Conservation (phyloP, 169 alveolate species). For the Eimeria nieschulzi region DNA sequence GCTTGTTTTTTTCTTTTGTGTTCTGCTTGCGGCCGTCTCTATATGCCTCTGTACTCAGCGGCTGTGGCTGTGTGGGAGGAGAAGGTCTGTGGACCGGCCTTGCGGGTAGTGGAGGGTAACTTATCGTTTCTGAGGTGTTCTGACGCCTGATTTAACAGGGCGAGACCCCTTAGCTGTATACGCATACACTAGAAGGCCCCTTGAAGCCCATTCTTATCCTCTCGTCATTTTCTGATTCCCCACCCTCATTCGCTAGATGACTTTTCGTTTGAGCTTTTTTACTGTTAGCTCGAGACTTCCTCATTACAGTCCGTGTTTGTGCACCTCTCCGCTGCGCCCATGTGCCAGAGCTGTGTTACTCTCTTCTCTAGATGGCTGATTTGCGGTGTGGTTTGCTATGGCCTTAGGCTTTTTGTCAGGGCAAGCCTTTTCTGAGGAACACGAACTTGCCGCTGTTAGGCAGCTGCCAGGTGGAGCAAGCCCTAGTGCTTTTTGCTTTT, state of each 20-base stretch:
- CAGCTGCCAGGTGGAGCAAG: conserved; percentile 25
- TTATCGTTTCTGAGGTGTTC: too few relatives aligned
- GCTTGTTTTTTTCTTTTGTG: too few relatives aligned
- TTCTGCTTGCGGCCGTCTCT: conserved; percentile 2
- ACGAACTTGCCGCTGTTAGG: conserved; percentile 17
- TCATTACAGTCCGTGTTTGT: background rate
- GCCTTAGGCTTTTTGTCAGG: conserved; percentile 17
- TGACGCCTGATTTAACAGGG: background rate
- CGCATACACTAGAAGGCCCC: background rate
- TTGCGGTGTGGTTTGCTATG: background rate
- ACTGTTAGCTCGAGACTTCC: background rate
- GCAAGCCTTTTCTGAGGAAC: background rate
- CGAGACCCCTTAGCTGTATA: background rate
- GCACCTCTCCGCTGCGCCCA: background rate
- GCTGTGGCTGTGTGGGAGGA: conserved; percentile 43
- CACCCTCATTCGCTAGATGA: background rate
- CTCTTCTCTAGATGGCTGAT: background rate
- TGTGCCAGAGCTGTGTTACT: background rate
- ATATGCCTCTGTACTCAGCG: background rate
- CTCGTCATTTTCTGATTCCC: background rate
- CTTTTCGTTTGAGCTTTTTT: background rate
- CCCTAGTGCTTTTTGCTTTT: background rate
- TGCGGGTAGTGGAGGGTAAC: conserved; percentile 50
- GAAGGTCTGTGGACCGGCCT: conserved; percentile 8
- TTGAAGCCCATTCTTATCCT: background rate